These are phyloP conservation scores for Aspergillus ruber DNA, from an alignment of 2,329 filamentous ascomycete genomes.

Conservation along the genomic window DNA sequence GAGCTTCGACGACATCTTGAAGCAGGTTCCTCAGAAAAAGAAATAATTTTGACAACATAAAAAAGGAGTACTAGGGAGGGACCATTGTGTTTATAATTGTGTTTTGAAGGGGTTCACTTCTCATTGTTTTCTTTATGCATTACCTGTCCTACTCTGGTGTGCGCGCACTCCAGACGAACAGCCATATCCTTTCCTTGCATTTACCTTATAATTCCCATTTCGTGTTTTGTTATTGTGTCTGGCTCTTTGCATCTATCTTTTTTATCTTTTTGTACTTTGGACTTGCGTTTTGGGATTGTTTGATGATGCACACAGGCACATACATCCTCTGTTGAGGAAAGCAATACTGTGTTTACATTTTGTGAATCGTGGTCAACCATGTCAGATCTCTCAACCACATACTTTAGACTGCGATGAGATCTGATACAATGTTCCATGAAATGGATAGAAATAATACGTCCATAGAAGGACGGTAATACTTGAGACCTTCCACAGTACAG, in stretches of 20 bases:
- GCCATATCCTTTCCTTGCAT: neutral
- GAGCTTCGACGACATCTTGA: constrained; percentile 45
- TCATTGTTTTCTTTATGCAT: neutral
- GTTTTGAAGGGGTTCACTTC: neutral
- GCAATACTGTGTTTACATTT: neutral
- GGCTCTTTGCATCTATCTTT: neutral
- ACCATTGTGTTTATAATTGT: neutral
- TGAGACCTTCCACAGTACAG: neutral
- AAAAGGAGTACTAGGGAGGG: too few relatives aligned
- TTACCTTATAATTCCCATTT: neutral
- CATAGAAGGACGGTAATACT: constrained; percentile 3
- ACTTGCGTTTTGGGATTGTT: neutral
- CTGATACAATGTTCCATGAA: constrained; percentile 12
- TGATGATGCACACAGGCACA: neutral
- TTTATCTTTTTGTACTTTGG: neutral
- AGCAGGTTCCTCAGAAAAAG: constrained; percentile 34
- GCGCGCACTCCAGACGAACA: constrained; percentile 10
- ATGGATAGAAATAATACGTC: constrained; percentile 15
- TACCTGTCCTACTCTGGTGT: neutral
- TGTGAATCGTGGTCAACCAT: neutral
- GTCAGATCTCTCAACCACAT: constrained; percentile 1
- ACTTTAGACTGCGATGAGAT: constrained; percentile 5
- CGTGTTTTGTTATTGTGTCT: neutral
- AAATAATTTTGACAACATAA: constrained; percentile 18
- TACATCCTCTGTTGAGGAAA: neutral